Evolutionary conservation across 2,329 filamentous ascomycete species (phyloP), one percentile per base, ranked within the genome.

Genomic region (Daldinia sp.): DNA sequence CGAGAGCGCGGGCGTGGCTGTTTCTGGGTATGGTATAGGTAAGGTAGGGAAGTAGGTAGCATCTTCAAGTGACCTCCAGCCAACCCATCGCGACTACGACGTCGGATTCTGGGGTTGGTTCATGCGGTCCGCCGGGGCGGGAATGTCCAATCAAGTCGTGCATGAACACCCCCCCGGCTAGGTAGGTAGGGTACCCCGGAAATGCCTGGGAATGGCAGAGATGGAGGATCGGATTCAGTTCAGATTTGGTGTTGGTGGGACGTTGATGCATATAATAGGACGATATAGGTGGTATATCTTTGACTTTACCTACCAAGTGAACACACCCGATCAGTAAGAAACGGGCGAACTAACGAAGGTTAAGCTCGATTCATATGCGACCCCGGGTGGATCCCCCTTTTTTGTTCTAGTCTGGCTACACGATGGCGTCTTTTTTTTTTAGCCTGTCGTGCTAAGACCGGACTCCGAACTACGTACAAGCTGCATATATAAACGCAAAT

Each of bases 101-200:
- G 54, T 49, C 43, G 49, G 50, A 53, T 48, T 39, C 49, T 48
- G 25, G 50, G 53, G 39, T 1, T 13, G 34, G 34, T 53, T 57
- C 39, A 41, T 43, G 51, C 48, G 35, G 43, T 13, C 50, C 54
- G 56, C 47, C 41, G 41, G 43, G 23, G 37, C 49, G 52, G 50
- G 37, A n/a, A n/a, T 53, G 21, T 45, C 65, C 62, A 69, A 69
- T 69, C 34, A 64, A 58, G 27, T 64, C 56, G 50, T 25, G 30
- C 23, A 47, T 59, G 6, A 53, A 41, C 25, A 51, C 3, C 54
- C 30, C 3, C 54, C 30, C 39, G 11, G 23, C 13, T 41, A 19
- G 21, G 13, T 21, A 10, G 15, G 8, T 55, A 48, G 53, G 56
- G n/a, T 63, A 35, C 63, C 58, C 58, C 63, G 39, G 63, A 65